These are phyloP conservation scores for Blepharisma japonicum DNA, from an alignment of 73 alveolate genomes.

Conservation along the genomic window DNA sequence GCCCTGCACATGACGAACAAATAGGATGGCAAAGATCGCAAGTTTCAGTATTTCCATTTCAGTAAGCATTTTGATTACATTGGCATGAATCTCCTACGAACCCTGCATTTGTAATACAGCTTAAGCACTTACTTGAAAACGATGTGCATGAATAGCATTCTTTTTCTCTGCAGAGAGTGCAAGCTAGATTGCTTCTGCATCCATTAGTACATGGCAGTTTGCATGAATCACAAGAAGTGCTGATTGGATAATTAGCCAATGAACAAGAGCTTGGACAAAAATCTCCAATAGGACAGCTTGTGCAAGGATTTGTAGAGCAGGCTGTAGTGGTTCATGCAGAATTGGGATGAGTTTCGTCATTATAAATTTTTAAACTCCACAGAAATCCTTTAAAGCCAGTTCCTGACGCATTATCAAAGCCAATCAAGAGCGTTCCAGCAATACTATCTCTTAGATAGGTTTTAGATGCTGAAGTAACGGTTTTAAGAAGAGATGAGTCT, in stretches of 20 bases:
- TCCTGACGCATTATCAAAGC: too few relatives aligned
- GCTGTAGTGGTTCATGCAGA: too few relatives aligned
- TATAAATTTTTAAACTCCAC: too few relatives aligned
- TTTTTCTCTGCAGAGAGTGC: not conserved
- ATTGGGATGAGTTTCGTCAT: too few relatives aligned
- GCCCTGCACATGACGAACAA: constrained; percentile 2
- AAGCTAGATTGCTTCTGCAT: not conserved
- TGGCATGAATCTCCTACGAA: not conserved
- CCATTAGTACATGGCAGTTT: not conserved
- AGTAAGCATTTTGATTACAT: not conserved
- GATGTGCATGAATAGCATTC: not conserved
- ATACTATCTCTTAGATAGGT: too few relatives aligned
- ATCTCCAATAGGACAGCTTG: too few relatives aligned
- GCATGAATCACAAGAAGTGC: not conserved
- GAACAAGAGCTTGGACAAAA: too few relatives aligned
- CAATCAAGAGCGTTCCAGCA: too few relatives aligned
- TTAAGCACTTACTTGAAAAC: not conserved
- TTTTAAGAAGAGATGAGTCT: too few relatives aligned
- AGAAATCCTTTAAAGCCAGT: too few relatives aligned
- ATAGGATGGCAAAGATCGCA: not conserved
- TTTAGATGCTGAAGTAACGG: too few relatives aligned
- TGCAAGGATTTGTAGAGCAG: too few relatives aligned
- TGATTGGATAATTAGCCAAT: not conserved
- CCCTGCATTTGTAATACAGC: constrained; percentile 10
- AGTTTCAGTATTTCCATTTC: not conserved